Evolutionary conservation across 2,329 filamentous ascomycete species (phyloP).

Genomic region (Colletotrichum abscissum): DNA sequence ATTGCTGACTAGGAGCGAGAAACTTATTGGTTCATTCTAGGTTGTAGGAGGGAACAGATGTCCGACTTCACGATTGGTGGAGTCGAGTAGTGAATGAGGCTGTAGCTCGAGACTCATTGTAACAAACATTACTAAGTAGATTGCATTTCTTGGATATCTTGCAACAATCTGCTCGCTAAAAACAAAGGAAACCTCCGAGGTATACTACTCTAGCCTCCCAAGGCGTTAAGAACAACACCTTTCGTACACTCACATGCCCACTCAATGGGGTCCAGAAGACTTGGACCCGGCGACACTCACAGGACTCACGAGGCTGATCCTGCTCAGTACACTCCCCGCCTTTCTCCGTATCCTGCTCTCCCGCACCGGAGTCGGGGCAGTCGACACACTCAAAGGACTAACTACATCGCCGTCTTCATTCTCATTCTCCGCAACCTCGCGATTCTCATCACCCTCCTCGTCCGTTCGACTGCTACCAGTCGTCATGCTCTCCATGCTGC

Average conservation of each 20-base stretch:
- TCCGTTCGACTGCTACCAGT: conserved; percentile 41
- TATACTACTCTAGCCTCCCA: not conserved
- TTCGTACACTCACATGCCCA: not conserved
- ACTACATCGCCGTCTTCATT: conserved; percentile 35
- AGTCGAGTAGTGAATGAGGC: too few species aligned
- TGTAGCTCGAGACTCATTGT: not conserved
- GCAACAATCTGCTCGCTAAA: not conserved
- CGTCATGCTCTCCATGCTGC: conserved; percentile 43
- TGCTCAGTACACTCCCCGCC: conserved; percentile 31
- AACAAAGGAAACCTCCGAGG: not conserved
- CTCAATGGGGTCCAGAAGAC: not conserved
- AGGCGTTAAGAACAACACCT: not conserved
- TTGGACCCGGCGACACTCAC: conserved; percentile 8
- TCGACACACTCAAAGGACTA: conserved; percentile 34
- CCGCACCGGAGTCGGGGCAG: not conserved
- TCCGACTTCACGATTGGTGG: too few species aligned
- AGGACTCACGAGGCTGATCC: conserved; percentile 30
- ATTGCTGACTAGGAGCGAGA: not conserved
- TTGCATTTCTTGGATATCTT: conserved; percentile 11
- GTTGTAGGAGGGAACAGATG: not conserved
- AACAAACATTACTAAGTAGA: not conserved
- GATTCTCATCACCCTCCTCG: conserved; percentile 29
- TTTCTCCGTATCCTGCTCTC: conserved; percentile 28
- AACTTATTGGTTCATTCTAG: not conserved
- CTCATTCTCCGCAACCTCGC: conserved; percentile 39